Base-by-base conservation (phyloP, 805 yeast genomes). In the Metschnikowia lochheadii region DNA sequence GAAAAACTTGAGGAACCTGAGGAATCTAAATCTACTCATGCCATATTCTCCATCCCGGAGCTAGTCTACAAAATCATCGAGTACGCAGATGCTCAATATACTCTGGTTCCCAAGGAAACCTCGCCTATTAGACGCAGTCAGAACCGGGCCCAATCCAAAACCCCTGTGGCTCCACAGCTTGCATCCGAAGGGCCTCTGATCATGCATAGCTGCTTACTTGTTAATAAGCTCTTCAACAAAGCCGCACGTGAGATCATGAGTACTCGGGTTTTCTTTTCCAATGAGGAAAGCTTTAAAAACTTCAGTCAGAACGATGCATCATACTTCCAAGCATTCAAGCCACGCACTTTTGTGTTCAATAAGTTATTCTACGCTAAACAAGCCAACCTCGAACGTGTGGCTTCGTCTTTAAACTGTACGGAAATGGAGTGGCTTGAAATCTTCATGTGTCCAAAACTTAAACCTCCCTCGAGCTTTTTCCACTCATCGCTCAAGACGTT, bases 1-100 rank as follows among this genome's bases (percentile, higher is more conserved):
- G n/a, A 13, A 18, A 3, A 14, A 23, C 15, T 6, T 13, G 31
- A 32, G 14, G 31, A 20, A 15, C 33, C 42, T 15, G 31, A 32
- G 10, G 31, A 15, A 15, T 21, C 37, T 21, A 37, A 33, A 10
- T 46, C 53, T 2, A 39, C 52, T 4, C 21, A 26, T 5, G 37
- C 40, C 15, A 84, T 89, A 7, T 85, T 89, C 60, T 72, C 75
- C 46, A 82, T 85, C 34, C 96, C 96, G 0, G 97, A 89, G 64
- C 84, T 89, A 47, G 71, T 89, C 14, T 66, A 73, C 53, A 73
- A 75, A 49, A 86, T 89, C 11, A 66, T 88, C 20, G 68, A 72
- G 23, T 81, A 73, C 61, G 84, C 85, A n/a, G 89, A 85, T 50
- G 65, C 69, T 23, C 79, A 76, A 52, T 62, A 60, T 49, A 71